These are phyloP conservation scores for Aspergillaceae sp. DNA, from an alignment of 2,329 filamentous ascomycete species.

Conservation along the genomic window DNA sequence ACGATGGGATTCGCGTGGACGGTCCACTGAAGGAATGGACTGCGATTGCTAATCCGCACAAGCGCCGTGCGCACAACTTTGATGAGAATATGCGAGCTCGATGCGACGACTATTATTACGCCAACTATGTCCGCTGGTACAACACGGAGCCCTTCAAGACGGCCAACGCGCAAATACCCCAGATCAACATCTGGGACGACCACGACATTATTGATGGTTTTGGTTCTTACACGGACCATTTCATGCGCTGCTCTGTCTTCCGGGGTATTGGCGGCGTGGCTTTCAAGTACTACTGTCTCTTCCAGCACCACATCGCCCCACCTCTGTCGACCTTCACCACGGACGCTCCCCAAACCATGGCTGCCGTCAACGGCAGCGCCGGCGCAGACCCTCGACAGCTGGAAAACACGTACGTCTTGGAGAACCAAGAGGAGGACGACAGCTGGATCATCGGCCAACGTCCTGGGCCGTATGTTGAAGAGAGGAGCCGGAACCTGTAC, in stretches of 20 bases:
- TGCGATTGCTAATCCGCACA: slow-evolving; percentile 51
- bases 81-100: slow-evolving; percentile 53
- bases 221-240: slow-evolving; percentile 57
- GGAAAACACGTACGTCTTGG: slow-evolving; percentile 63
- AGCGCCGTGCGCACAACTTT: slow-evolving; percentile 53
- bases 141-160: slow-evolving; percentile 54
- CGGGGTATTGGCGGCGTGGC: slow-evolving; percentile 54
- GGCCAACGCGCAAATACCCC: slow-evolving; percentile 54
- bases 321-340: slow-evolving; percentile 80
- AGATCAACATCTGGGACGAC: slow-evolving; percentile 60
- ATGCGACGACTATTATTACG: slow-evolving; percentile 55
- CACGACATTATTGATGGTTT: slow-evolving; percentile 61
- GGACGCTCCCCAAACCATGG: slow-evolving; percentile 52
- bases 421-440: slow-evolving; percentile 50
- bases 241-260: slow-evolving; percentile 59
- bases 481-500: slow-evolving; percentile 53
- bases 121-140: slow-evolving; percentile 60
- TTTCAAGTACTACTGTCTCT: slow-evolving; percentile 56
- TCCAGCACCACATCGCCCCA: slow-evolving; percentile 71
- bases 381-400: slow-evolving; percentile 61
- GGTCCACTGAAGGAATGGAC: slow-evolving; percentile 67
- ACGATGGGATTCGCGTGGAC: slow-evolving; percentile 69
- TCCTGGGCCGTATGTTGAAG: slow-evolving; percentile 60
- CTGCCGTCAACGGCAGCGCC: slow-evolving; percentile 41
- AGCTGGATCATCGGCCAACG: slow-evolving; percentile 71